These are phyloP conservation scores for Syzygium malaccense DNA, from an alignment of 441 rosid species.

Conservation along the genomic window DNA sequence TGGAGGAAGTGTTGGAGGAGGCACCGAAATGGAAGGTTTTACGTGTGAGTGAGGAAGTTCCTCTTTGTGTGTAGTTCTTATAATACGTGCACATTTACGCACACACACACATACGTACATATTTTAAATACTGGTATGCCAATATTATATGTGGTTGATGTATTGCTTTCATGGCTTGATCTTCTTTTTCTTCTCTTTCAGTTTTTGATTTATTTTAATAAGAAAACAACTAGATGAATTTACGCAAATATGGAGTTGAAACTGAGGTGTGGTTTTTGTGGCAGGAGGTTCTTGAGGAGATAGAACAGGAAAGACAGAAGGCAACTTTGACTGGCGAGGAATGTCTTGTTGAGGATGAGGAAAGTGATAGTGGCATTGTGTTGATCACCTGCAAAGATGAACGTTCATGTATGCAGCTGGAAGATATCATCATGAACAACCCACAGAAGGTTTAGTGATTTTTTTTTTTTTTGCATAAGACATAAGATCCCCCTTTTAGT, in stretches of 20 bases:
- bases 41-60: conserved; percentile 89
- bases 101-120: background rate
- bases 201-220: background rate
- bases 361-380: conserved; percentile 49
- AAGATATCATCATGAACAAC: conserved; percentile 64
- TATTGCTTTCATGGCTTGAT: background rate
- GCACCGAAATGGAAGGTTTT: conserved; percentile 98
- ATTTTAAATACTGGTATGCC: background rate
- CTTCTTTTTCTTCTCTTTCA: background rate
- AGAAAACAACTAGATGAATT: background rate
- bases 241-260: background rate
- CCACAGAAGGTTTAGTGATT: conserved; percentile 44
- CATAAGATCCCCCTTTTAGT: background rate
- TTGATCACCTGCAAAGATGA: conserved; percentile 97
- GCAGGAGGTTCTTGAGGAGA: conserved; percentile 87
- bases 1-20: conserved; percentile 81
- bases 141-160: background rate
- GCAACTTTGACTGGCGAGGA: conserved; percentile 30
- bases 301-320: conserved; percentile 69
- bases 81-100: background rate
- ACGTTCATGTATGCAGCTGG: conserved; percentile 92
- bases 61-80: conserved; percentile 22
- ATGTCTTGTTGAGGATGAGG: conserved; percentile 26
- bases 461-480: background rate
- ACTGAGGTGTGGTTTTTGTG: conserved; percentile 11